Conservation (phyloP, 768 basidiomycete genomes). For the Rhizopogon roseolus region DNA sequence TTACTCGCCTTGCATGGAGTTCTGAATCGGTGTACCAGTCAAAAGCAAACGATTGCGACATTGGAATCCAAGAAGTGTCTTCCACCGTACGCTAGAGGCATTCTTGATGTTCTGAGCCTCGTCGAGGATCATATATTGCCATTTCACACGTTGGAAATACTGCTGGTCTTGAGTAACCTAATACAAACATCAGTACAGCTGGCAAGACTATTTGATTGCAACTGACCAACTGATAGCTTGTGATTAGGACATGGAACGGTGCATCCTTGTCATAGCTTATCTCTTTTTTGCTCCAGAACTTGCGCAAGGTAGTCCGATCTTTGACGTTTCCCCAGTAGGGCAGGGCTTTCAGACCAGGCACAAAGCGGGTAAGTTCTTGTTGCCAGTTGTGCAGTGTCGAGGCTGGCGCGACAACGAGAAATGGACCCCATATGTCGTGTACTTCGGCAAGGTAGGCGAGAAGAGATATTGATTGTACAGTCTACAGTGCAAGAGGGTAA, state of each 20-base stretch:
- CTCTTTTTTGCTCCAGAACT: slow-evolving; percentile 98
- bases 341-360: slow-evolving; percentile 87
- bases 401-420: slow-evolving; percentile 95
- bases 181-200: slow-evolving; percentile 3
- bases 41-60: slow-evolving; percentile 92
- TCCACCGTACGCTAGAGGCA: slow-evolving; percentile 94
- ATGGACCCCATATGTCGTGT: slow-evolving; percentile 99
- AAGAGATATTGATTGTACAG: slow-evolving; percentile 96
- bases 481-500: slow-evolving; percentile 38
- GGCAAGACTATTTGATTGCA: background rate
- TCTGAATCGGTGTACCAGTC: slow-evolving; percentile 98
- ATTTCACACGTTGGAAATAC: slow-evolving; percentile 95
- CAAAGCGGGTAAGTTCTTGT: slow-evolving; percentile 94
- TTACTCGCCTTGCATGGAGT: slow-evolving; percentile 92
- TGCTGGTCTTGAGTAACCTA: slow-evolving; percentile 96
- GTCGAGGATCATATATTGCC: slow-evolving; percentile 99
- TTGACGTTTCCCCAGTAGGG: slow-evolving; percentile 99
- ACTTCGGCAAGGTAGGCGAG: slow-evolving; percentile 94
- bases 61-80: slow-evolving; percentile 91
- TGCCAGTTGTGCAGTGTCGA: slow-evolving; percentile 99
- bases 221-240: slow-evolving; percentile 90
- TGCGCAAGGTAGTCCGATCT: slow-evolving; percentile 88
- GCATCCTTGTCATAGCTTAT: slow-evolving; percentile 94
- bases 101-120: slow-evolving; percentile 99
- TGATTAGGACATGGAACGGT: slow-evolving; percentile 94